Evolutionary conservation across 768 basidiomycete genomes (phyloP), one percentile per base, ranked within the genome.

Genomic region (Nidula microcarpa): DNA sequence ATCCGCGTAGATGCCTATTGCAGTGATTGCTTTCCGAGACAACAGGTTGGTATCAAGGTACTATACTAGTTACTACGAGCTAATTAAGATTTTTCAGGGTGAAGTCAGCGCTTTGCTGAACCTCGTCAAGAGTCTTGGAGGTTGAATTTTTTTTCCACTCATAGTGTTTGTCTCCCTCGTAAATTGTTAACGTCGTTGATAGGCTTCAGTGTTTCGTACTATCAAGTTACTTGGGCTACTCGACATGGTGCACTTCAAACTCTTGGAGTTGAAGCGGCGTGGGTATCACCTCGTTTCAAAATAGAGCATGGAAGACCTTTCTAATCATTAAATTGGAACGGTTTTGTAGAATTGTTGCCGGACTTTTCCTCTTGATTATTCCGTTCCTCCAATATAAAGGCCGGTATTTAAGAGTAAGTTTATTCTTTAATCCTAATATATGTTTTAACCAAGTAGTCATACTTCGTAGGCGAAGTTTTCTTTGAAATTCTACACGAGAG

Each of bases 21-120:
- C 49, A 76, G 73, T 53, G 71, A 78, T 60, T 73, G 70, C 55
- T 78, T 77, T 71, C 76, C 76, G 1, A 67, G 59, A 37, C 63
- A 41, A 41, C 50, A 51, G 50, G 50, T 51, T 17, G 3, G 48
- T 49, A 14, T 34, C 14, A 16, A 69, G 33, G 70, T 14, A 32
- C 2, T n/a, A 14, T 13, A 49, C 14, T 2, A 49, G 23, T 14
- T 49, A 32, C 45, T n/a, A 34, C 3, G 18, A 14, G 14, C 32
- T 18, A 35, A 13, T 30, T 32, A 49, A 3, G 16, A 11, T 17
- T 8, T 36, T 41, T 23, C 10, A 73, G 68, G 84, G 83, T 17
- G 84, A 85, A 59, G 74, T 82, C 48, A 77, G 78, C 43, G 80
- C 78, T 0, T 67, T 85, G 18, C 69, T 84, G 57, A 85, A 84